These are phyloP conservation scores for Bipolaris zeicola DNA, from an alignment of 2,329 filamentous ascomycete species.

Conservation along the genomic window DNA sequence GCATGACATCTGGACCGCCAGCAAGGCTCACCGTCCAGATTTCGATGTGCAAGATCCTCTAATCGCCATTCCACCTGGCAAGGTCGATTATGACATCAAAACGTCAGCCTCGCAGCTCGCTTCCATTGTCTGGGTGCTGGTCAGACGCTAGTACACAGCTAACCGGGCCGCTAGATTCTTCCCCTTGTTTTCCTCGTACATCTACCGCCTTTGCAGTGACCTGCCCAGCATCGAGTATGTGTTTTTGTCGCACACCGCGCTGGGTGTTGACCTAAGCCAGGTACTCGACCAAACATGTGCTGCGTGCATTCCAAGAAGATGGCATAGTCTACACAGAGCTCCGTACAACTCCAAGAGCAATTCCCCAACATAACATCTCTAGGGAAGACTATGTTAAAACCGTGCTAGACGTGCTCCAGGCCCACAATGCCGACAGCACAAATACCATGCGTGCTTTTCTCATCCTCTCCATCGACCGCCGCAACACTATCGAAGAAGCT, in stretches of 20 bases:
- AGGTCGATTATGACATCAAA: constrained; percentile 71
- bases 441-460: constrained; percentile 64
- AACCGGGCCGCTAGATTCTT: constrained; percentile 64
- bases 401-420: constrained; percentile 67
- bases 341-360: constrained; percentile 75
- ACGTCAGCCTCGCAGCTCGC: constrained; percentile 57
- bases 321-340: constrained; percentile 80
- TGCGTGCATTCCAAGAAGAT: constrained; percentile 65
- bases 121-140: constrained; percentile 10
- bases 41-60: constrained; percentile 70
- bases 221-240: constrained; percentile 64
- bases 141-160: constrained; percentile 14
- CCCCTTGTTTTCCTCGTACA: constrained; percentile 77
- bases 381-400: constrained; percentile 68
- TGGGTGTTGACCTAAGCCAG: constrained; percentile 31
- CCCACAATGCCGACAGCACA: constrained; percentile 52
- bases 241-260: constrained; percentile 51
- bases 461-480: constrained; percentile 76
- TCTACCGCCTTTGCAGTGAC: constrained; percentile 75
- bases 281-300: constrained; percentile 67
- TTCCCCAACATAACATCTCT: constrained; percentile 60
- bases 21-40: constrained; percentile 57
- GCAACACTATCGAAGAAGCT: constrained; percentile 64
- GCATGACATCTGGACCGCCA: constrained; percentile 73
- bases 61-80: constrained; percentile 69